These are phyloP conservation scores for Exophiala phaeomuriformis DNA, from an alignment of 2,329 filamentous ascomycete species.

Conservation along the genomic window DNA sequence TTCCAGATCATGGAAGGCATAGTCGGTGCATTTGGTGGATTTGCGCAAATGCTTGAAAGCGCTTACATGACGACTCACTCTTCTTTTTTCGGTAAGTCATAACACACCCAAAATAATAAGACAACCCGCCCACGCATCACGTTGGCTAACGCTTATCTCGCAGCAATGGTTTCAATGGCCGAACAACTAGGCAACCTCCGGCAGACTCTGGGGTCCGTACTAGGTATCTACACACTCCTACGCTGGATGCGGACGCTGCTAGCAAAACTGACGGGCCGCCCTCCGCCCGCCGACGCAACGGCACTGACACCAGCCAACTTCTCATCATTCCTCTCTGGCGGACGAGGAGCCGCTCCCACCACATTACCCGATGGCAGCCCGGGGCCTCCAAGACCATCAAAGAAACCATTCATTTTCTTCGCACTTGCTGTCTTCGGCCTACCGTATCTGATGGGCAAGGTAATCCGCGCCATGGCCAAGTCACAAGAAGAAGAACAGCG, in stretches of 20 bases:
- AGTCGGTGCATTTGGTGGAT: conserved; percentile 91
- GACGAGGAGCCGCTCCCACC: conserved; percentile 32
- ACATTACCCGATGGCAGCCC: conserved; percentile 59
- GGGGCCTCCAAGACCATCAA: conserved; percentile 65
- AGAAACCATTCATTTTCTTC: conserved; percentile 95
- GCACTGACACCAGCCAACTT: conserved; percentile 87
- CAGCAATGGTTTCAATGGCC: conserved; percentile 95
- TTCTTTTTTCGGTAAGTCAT: conserved; percentile 80
- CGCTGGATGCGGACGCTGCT: conserved; percentile 88
- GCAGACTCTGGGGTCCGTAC: conserved; percentile 83
- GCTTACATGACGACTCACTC: conserved; percentile 99
- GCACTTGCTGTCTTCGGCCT: conserved; percentile 87
- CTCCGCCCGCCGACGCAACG: conserved; percentile 77
- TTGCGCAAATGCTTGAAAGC: conserved; percentile 98
- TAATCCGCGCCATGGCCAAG: conserved; percentile 76
- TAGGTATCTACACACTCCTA: conserved; percentile 93
- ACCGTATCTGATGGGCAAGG: conserved; percentile 93
- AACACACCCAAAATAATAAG: background rate
- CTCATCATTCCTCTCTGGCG: conserved; percentile 73
- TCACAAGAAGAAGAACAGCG: conserved; percentile 70
- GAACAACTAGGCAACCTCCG: conserved; percentile 93
- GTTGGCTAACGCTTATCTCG: conserved; percentile 19
- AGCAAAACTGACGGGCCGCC: conserved; percentile 86
- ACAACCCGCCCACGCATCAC: background rate
- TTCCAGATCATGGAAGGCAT: conserved; percentile 98